phyloP scores from a whole-genome alignment of 1,284 basidiomycete species.

The Moesziomyces globuligerus region DNA sequence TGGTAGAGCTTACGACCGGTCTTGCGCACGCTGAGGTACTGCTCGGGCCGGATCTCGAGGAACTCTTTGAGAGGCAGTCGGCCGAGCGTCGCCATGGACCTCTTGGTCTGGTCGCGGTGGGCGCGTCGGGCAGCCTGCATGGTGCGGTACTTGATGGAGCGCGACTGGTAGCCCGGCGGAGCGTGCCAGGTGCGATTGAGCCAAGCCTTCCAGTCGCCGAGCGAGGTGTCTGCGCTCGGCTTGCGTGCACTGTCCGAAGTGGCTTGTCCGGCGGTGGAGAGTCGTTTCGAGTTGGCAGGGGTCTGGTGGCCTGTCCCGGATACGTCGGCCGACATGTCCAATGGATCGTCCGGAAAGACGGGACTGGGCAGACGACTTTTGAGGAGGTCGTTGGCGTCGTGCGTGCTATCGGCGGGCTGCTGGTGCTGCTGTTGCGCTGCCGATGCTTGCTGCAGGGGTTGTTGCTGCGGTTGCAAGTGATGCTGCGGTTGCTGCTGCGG shows the following conservation, averaged over 20 bases:
- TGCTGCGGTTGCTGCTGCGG: slow-evolving; percentile 14
- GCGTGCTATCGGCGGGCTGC: slow-evolving; percentile 7
- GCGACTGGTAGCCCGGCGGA: slow-evolving; percentile 31
- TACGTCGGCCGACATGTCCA: slow-evolving; percentile 32
- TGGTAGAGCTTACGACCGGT: slow-evolving; percentile 50
- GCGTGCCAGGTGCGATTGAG: slow-evolving; percentile 44
- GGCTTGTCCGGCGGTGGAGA: slow-evolving; percentile 22
- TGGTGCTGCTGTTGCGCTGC: slow-evolving; percentile 9
- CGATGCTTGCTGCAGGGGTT: slow-evolving; percentile 6
- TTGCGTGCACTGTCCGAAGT: slow-evolving; percentile 31
- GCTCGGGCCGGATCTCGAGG: slow-evolving; percentile 49
- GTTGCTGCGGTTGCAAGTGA: slow-evolving; percentile 17
- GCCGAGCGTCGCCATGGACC: slow-evolving; percentile 53
- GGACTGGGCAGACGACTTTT: slow-evolving; percentile 44
- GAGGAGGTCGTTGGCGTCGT: slow-evolving; percentile 29
- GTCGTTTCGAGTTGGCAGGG: slow-evolving; percentile 30
- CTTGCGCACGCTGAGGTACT: slow-evolving; percentile 53
- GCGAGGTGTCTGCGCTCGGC: slow-evolving; percentile 21
- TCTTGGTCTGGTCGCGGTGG: slow-evolving; percentile 41
- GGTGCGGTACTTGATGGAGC: slow-evolving; percentile 43
- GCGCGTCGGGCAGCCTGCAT: slow-evolving; percentile 47
- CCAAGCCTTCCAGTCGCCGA: slow-evolving; percentile 50
- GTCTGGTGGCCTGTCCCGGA: slow-evolving; percentile 24
- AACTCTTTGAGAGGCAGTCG: slow-evolving; percentile 54
- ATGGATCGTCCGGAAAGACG: slow-evolving; percentile 43